phyloP scores from a whole-genome alignment of 768 basidiomycete species.

The Amanita rubescens region DNA sequence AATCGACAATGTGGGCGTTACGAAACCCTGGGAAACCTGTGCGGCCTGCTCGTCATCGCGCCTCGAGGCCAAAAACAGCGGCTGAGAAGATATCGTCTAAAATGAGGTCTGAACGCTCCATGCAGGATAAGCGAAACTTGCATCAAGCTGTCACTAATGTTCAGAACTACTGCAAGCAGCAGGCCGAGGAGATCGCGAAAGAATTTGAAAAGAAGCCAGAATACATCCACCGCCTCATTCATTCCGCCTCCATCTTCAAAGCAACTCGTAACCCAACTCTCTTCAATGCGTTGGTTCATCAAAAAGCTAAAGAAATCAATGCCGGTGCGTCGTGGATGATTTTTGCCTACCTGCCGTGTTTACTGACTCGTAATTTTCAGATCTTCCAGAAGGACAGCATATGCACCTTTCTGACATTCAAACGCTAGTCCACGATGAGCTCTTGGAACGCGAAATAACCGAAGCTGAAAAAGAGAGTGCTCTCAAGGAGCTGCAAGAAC shows the following conservation, averaged over 20 bases:
- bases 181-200: not conserved
- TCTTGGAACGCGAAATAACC: not conserved
- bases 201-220: not conserved
- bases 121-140: not conserved
- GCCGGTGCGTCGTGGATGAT: not conserved
- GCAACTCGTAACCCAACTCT: not conserved
- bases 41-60: no score
- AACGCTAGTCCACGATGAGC: not conserved
- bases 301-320: not conserved
- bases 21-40: no score
- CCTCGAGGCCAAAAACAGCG: not conserved
- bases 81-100: not conserved
- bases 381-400: not conserved
- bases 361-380: no score
- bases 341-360: no score
- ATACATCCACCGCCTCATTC: not conserved
- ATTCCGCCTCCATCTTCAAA: not conserved
- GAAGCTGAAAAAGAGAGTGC: not conserved
- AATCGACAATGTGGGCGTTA: no score
- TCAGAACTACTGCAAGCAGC: not conserved
- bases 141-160: not conserved
- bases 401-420: not conserved
- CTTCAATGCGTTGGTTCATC: not conserved
- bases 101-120: not conserved
- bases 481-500: not conserved